Evolutionary conservation across 2,329 filamentous ascomycete genomes (phyloP).

Genomic region (Nemania sp.): DNA sequence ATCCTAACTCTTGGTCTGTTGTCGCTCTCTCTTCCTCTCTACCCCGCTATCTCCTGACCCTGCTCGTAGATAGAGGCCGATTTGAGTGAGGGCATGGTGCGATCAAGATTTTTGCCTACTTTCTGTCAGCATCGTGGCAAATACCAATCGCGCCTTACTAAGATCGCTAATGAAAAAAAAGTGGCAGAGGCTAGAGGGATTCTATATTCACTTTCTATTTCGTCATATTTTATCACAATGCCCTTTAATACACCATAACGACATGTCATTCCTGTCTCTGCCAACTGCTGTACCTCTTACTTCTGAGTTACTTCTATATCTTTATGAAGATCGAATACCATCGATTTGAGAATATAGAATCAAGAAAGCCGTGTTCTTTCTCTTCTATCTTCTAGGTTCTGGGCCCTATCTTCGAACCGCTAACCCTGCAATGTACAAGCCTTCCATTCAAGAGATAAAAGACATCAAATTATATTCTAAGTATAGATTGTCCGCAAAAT

Average conservation of each 20-base stretch:
- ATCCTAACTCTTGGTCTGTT: slow-evolving; percentile 9
- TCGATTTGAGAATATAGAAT: not conserved
- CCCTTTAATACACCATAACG: not conserved
- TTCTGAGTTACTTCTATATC: not conserved
- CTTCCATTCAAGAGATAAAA: not conserved
- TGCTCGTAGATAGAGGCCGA: slow-evolving; percentile 13
- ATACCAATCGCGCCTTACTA: not conserved
- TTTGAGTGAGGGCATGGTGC: slow-evolving; percentile 13
- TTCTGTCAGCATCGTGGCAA: slow-evolving; percentile 23
- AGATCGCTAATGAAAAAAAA: not conserved
- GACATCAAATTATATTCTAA: not conserved
- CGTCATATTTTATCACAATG: not conserved
- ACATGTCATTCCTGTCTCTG: not conserved
- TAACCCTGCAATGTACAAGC: not conserved
- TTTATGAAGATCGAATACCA: not conserved
- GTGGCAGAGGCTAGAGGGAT: not conserved
- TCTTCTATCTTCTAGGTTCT: not conserved
- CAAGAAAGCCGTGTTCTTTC: not conserved
- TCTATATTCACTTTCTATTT: not conserved
- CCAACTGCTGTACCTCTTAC: not conserved
- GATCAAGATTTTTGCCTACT: slow-evolving; percentile 8
- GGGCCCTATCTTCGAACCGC: not conserved
- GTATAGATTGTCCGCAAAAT: not conserved
- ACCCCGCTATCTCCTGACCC: slow-evolving; percentile 29
- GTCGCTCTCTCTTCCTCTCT: slow-evolving; percentile 7